Percentiles rank a stretch among this genome's conserved stretches.
These are phyloP conservation scores for Silene noctiflora DNA, from an alignment of 179 eudicot genomes.

Conservation along the genomic window DNA sequence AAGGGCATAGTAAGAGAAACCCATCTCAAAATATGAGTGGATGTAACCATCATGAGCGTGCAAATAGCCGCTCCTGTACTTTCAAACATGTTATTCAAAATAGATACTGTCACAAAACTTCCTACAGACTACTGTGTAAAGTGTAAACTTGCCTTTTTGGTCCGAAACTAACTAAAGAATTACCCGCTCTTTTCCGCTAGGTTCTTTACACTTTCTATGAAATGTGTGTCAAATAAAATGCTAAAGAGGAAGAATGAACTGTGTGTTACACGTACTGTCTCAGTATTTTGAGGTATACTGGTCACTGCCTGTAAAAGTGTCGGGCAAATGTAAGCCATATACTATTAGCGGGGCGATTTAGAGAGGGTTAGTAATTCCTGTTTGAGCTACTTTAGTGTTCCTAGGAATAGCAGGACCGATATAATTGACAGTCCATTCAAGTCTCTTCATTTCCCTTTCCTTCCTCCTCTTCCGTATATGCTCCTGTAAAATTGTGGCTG, in stretches of 20 bases:
- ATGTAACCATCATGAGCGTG: too few species aligned
- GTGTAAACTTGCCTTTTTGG: neutral
- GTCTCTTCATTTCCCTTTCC: conserved; percentile 39
- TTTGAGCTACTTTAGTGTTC: conserved; percentile 32
- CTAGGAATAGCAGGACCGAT: conserved; percentile 26
- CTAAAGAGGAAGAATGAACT: too few species aligned
- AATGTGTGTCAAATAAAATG: neutral
- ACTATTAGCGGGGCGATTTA: neutral
- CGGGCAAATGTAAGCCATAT: neutral
- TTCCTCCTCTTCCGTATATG: conserved; percentile 20
- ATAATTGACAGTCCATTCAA: conserved; percentile 40
- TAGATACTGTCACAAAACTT: neutral
- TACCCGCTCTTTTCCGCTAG: too few species aligned
- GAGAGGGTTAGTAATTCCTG: conserved; percentile 24
- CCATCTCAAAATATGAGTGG: too few species aligned
- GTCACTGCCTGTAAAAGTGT: too few species aligned
- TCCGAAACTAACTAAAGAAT: neutral
- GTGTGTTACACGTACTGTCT: too few species aligned
- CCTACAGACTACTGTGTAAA: neutral
- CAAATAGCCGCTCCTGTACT: too few species aligned
- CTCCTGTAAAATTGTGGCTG: conserved; percentile 18
- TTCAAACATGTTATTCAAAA: too few species aligned
- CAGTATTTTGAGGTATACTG: too few species aligned
- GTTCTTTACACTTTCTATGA: neutral
- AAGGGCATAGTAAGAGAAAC: too few species aligned